A percentile compares a stretch with the other conserved stretches of the same genome.
Evolutionary conservation across 305 asterid species (phyloP).

Genomic region (Rubia tinctorum): DNA sequence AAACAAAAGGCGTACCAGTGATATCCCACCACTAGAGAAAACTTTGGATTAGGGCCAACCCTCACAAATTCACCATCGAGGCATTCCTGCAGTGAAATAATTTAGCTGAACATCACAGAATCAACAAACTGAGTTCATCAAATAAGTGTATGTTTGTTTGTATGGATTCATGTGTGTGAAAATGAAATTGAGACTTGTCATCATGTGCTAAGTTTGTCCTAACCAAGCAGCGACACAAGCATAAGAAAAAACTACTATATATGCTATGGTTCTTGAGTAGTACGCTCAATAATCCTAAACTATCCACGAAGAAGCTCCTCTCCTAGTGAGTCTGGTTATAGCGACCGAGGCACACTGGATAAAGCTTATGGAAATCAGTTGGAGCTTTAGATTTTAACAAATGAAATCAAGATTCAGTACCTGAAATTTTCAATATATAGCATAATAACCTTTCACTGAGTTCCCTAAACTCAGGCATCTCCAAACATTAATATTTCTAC

Average conservation of each 20-base stretch:
- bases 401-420: background rate
- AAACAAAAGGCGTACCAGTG: slow-evolving; percentile 59
- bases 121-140: background rate
- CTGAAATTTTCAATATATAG: no score
- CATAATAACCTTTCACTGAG: background rate
- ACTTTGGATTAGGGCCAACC: slow-evolving; percentile 91
- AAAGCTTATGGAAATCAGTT: background rate
- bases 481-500: background rate
- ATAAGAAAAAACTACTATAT: background rate
- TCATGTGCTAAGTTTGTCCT: background rate
- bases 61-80: slow-evolving; percentile 97
- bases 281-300: background rate
- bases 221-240: background rate
- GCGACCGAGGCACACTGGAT: background rate
- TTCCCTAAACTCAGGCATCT: background rate
- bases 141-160: background rate
- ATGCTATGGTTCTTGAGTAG: background rate
- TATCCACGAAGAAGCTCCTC: background rate
- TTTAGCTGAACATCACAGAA: slow-evolving; percentile 2
- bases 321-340: background rate
- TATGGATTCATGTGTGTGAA: background rate
- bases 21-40: slow-evolving; percentile 94
- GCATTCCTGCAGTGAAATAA: slow-evolving; percentile 58
- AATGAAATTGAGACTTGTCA: background rate
- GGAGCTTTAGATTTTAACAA: background rate